A percentile compares a stretch with the other conserved stretches of the same genome.
Conservation (phyloP, 2,329 filamentous ascomycete genomes). For the Fusarium aywerte region DNA sequence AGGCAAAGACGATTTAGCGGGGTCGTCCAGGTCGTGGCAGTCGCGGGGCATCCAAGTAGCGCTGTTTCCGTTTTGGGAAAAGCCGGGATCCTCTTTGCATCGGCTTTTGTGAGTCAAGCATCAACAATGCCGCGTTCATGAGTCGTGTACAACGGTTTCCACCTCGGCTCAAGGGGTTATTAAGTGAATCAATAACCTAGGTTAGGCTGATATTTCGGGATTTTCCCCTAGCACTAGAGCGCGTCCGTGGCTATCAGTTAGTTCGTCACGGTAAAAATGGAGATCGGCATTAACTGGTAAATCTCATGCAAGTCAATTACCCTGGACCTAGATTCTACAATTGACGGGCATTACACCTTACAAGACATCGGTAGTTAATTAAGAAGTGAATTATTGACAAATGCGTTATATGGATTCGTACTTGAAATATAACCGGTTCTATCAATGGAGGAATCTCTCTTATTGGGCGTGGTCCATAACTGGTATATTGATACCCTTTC, state of each 20-base stretch:
- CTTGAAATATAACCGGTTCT: neutral
- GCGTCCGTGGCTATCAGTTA: neutral
- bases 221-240: neutral
- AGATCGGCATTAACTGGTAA: neutral
- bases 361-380: neutral
- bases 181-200: neutral
- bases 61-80: constrained; percentile 30
- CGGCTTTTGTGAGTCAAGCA: constrained; percentile 30
- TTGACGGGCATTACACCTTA: neutral
- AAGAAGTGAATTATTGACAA: neutral
- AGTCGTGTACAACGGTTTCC: constrained; percentile 20
- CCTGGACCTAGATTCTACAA: neutral
- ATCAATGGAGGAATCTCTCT: neutral
- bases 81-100: neutral
- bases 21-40: constrained; percentile 29
- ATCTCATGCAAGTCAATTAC: neutral
- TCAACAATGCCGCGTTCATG: constrained; percentile 16
- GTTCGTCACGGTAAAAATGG: neutral
- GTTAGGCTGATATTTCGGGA: neutral
- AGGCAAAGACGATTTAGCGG: constrained; percentile 22
- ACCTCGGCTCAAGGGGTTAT: neutral
- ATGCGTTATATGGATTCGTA: too few relatives aligned
- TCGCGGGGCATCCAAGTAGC: constrained; percentile 34
- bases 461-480: too few relatives aligned
- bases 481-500: too few relatives aligned